Evolutionary conservation across 192 early-diverging fungal species (phyloP).

Genomic region (Backusella parvicylindrica): DNA sequence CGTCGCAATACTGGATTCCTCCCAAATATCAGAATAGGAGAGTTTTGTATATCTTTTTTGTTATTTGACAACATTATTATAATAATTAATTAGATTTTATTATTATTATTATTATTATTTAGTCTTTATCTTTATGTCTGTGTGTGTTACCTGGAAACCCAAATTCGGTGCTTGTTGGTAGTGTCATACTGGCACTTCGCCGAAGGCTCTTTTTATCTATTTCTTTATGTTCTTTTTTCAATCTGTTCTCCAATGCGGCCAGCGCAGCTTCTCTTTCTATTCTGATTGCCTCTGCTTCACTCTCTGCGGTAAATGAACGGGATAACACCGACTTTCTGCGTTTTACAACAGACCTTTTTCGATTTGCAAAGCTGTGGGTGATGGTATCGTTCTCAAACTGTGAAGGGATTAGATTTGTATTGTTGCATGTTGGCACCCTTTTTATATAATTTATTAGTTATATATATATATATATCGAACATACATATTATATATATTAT

Average conservation of each 20-base stretch:
- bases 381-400: not conserved
- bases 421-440: not conserved
- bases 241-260: conserved; percentile 14
- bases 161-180: not conserved
- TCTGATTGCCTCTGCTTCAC: not conserved
- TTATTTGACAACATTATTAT: not conserved
- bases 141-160: not conserved
- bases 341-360: conserved; percentile 9
- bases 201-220: not conserved
- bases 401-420: not conserved
- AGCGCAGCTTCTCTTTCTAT: conserved; percentile 12
- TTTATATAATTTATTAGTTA: not conserved
- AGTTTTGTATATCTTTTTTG: not conserved
- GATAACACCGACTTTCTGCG: conserved; percentile 30
- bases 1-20: not conserved
- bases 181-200: not conserved
- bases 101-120: no score
- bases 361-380: conserved; percentile 8
- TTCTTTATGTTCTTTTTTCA: not conserved
- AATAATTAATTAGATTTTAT: not conserved
- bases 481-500: not conserved
- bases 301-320: conserved; percentile 21
- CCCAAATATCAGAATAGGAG: not conserved
- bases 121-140: no score
- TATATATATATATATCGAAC: not conserved